Percentiles rank a stretch among this genome's conserved stretches.
Evolutionary conservation across 768 basidiomycete genomes (phyloP).

Genomic region (Hortiboletus flavorubellus): DNA sequence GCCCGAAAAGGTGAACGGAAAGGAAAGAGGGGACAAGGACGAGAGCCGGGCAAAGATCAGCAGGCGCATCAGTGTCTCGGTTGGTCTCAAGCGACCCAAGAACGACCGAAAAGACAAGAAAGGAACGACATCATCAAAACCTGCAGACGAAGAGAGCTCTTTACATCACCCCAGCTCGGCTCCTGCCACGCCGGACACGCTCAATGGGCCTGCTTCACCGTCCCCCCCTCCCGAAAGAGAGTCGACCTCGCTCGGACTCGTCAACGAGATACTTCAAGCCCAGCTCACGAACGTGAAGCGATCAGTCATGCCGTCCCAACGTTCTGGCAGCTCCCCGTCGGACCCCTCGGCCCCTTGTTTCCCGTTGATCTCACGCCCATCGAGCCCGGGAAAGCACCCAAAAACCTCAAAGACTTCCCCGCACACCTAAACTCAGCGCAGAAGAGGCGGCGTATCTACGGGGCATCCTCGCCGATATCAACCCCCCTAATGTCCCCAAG

Average conservation of each 20-base stretch:
- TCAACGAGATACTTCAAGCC: constrained; percentile 25
- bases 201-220: constrained; percentile 3
- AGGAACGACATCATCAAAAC: constrained; percentile 23
- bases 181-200: constrained; percentile 1
- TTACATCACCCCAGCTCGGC: constrained; percentile 11
- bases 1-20: constrained; percentile 32
- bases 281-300: constrained; percentile 28
- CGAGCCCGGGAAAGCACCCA: constrained; percentile 31
- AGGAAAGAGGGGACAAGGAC: constrained; percentile 39
- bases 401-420: constrained; percentile 22
- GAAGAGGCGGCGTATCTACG: no score
- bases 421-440: no score
- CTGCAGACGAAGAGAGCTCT: constrained; percentile 19
- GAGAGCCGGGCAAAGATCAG: constrained; percentile 63
- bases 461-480: no score
- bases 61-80: constrained; percentile 57
- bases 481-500: no score
- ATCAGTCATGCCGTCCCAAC: constrained; percentile 20
- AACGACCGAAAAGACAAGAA: constrained; percentile 39
- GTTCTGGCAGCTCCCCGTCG: constrained; percentile 18
- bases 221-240: constrained; percentile 14
- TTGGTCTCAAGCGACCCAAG: constrained; percentile 41
- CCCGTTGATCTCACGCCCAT: constrained; percentile 26
- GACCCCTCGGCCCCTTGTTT: constrained; percentile 18
- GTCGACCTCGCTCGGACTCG: constrained; percentile 21